These are phyloP conservation scores for Dactylonectria macrodidyma DNA, from an alignment of 2,329 filamentous ascomycete genomes.

Conservation along the genomic window DNA sequence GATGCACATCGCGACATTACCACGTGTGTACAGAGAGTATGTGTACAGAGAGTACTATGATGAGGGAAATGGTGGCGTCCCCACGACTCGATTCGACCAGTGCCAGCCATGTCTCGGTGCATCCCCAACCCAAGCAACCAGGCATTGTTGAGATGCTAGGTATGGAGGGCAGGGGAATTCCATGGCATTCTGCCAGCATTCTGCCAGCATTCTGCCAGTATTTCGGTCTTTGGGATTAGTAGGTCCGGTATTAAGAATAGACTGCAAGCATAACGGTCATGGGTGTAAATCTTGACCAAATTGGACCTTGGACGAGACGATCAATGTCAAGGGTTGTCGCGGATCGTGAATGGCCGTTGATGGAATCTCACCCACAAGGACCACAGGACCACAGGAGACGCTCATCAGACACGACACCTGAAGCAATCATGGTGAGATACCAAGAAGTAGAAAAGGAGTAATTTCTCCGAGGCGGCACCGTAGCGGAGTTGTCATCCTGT, in stretches of 20 bases:
- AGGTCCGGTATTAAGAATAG: conserved; percentile 19
- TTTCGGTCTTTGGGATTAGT: conserved; percentile 1
- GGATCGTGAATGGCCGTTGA: conserved; percentile 9
- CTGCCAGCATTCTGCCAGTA: neutral
- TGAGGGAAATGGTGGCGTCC: neutral
- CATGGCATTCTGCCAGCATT: conserved; percentile 13
- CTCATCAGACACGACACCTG: neutral
- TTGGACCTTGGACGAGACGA: conserved; percentile 20
- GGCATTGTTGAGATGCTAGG: neutral
- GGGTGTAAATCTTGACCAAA: conserved; percentile 26
- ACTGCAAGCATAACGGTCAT: conserved; percentile 9
- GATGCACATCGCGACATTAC: neutral
- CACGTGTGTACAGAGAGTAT: neutral
- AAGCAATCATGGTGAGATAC: neutral
- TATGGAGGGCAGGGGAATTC: conserved; percentile 1
- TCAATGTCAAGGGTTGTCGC: conserved; percentile 9
- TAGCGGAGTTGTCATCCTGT: neutral
- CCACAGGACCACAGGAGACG: neutral
- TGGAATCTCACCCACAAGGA: neutral
- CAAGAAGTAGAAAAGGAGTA: conserved; percentile 8
- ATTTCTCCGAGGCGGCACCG: conserved; percentile 6
- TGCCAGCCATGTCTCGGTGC: neutral
- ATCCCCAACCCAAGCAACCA: neutral
- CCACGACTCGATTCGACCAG: neutral
- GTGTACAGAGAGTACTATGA: too few species aligned